Evolutionary conservation across 1,284 basidiomycete species (phyloP).

Genomic region (Hortiboletus rubellus): DNA sequence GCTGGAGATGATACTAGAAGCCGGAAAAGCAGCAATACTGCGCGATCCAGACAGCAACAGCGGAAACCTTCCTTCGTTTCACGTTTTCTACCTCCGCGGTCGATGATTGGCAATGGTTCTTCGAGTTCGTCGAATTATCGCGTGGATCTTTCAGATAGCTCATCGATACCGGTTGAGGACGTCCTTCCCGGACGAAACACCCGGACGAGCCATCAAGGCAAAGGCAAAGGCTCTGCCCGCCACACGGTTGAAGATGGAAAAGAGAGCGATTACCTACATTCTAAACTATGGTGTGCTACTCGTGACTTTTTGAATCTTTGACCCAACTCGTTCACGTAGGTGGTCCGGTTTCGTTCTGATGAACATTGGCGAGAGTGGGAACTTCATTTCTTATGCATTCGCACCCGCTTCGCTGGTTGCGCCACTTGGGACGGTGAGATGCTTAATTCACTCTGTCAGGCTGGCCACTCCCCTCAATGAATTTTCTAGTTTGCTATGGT

Average conservation of each 20-base stretch:
- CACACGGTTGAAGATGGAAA: slow-evolving; percentile 27
- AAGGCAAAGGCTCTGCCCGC: slow-evolving; percentile 4
- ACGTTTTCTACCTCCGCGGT: slow-evolving; percentile 21
- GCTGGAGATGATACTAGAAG: slow-evolving; percentile 29
- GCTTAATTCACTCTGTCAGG: not conserved
- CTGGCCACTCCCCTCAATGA: not conserved
- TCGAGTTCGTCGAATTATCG: slow-evolving; percentile 2
- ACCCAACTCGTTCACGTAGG: slow-evolving; percentile 47
- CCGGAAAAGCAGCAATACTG: slow-evolving; percentile 25
- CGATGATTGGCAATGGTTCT: slow-evolving; percentile 9
- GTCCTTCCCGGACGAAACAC: slow-evolving; percentile 14
- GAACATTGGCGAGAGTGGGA: slow-evolving; percentile 88
- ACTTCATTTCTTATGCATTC: slow-evolving; percentile 88
- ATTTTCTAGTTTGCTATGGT: slow-evolving; percentile 76
- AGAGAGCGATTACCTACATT: slow-evolving; percentile 76
- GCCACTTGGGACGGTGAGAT: slow-evolving; percentile 85
- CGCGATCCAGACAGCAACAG: slow-evolving; percentile 19
- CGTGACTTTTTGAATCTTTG: not conserved
- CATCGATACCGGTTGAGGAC: slow-evolving; percentile 34
- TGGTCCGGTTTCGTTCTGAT: slow-evolving; percentile 90
- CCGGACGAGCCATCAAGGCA: slow-evolving; percentile 7
- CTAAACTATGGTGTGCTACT: slow-evolving; percentile 70
- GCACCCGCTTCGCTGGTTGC: slow-evolving; percentile 95
- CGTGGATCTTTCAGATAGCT: slow-evolving; percentile 21
- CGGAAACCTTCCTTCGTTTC: slow-evolving; percentile 27